Conservation (phyloP, 345 rosid species). For the Physaria fendleri region DNA sequence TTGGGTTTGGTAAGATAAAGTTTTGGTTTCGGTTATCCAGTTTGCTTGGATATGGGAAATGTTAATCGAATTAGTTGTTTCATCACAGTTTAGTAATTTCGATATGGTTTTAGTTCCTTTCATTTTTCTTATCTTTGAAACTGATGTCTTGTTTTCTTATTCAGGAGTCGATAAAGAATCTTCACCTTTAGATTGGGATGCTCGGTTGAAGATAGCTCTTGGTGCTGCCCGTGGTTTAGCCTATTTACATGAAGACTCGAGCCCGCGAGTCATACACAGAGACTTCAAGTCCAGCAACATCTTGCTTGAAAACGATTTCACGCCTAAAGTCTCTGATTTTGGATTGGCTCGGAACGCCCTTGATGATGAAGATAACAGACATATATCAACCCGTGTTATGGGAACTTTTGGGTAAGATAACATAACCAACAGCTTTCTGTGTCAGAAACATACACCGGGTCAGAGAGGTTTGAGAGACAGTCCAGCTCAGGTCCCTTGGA, state of each 20-base stretch:
- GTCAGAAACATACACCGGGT: slow-evolving; percentile 44
- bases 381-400: slow-evolving; percentile 96
- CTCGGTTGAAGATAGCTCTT: slow-evolving; percentile 88
- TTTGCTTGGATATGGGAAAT: neutral
- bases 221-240: slow-evolving; percentile 97
- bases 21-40: neutral
- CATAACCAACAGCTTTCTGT: slow-evolving; percentile 15
- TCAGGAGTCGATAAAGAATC: slow-evolving; percentile 69
- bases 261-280: slow-evolving; percentile 92
- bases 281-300: slow-evolving; percentile 97
- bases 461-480: slow-evolving; percentile 39
- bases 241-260: slow-evolving; percentile 93
- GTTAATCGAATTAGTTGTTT: neutral
- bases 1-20: neutral
- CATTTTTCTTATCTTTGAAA: neutral
- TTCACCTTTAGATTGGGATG: slow-evolving; percentile 79
- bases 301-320: slow-evolving; percentile 82
- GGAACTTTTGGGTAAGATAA: slow-evolving; percentile 85
- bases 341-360: slow-evolving; percentile 92
- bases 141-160: neutral
- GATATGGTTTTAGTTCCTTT: neutral
- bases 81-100: neutral
- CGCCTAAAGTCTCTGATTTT: slow-evolving; percentile 91
- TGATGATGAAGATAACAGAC: slow-evolving; percentile 72
- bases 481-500: slow-evolving; percentile 72